phyloP scores from a whole-genome alignment of 352 stramenopile genomes.

The Globisporangium middletonii region DNA sequence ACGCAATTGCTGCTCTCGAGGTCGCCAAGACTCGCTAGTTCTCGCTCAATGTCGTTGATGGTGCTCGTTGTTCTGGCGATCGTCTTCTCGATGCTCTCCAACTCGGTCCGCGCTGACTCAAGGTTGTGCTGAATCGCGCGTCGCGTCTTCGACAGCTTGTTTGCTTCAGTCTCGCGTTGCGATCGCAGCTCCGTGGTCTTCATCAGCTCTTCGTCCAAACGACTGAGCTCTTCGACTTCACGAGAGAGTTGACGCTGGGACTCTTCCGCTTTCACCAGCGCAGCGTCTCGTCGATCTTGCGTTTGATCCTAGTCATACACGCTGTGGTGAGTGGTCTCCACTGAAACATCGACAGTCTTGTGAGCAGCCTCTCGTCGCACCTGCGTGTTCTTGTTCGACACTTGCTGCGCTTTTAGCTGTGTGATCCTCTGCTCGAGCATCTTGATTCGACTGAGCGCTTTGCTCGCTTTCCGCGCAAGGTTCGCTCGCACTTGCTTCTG shows the following conservation, averaged over 20 bases:
- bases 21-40: neutral
- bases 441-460: neutral
- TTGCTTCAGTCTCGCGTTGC: neutral
- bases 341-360: neutral
- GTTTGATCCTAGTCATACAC: neutral
- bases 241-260: neutral
- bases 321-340: neutral
- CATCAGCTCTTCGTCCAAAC: neutral
- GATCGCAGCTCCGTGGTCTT: neutral
- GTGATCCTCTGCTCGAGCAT: conserved; percentile 1
- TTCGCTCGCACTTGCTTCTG: neutral
- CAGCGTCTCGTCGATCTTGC: neutral
- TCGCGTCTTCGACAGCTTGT: neutral
- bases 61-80: neutral
- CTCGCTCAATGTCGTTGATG: neutral
- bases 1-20: neutral
- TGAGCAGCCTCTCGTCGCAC: neutral
- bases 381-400: neutral
- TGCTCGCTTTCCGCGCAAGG: neutral
- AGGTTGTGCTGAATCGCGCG: neutral
- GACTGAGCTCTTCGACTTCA: neutral
- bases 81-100: neutral
- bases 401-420: neutral
- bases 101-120: neutral
- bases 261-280: neutral